phyloP scores from a whole-genome alignment of 192 early-diverging fungal genomes.

The Coemansia umbellata region DNA sequence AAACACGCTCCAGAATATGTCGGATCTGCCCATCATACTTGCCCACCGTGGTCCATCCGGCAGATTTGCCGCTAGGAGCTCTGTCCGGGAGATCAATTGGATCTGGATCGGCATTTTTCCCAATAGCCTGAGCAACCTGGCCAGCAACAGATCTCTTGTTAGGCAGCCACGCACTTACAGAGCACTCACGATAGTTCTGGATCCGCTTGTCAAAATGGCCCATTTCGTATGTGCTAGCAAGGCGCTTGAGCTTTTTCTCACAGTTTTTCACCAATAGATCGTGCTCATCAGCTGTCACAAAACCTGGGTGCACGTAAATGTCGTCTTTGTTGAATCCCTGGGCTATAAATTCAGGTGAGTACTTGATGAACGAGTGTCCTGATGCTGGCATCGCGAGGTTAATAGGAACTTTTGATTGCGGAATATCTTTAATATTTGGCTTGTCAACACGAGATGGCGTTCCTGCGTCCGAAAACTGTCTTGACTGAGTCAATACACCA shows the following conservation, averaged over 20 bases:
- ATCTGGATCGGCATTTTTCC: conserved; percentile 22
- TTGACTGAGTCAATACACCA: not conserved
- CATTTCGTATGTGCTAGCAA: conserved; percentile 58
- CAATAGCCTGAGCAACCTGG: conserved; percentile 24
- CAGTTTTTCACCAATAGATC: conserved; percentile 41
- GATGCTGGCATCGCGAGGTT: conserved; percentile 13
- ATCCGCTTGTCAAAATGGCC: conserved; percentile 80
- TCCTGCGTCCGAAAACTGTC: conserved; percentile 7
- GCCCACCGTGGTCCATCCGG: conserved; percentile 49
- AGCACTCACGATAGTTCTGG: conserved; percentile 65
- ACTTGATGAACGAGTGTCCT: conserved; percentile 14
- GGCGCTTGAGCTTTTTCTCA: conserved; percentile 51
- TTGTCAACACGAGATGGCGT: conserved; percentile 12
- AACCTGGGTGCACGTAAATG: conserved; percentile 40
- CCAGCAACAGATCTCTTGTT: conserved; percentile 20
- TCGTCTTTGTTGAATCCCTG: conserved; percentile 23
- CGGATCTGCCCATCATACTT: conserved; percentile 46
- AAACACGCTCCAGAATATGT: conserved; percentile 58
- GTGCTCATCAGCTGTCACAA: conserved; percentile 39
- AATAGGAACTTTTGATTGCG: conserved; percentile 22
- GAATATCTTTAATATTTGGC: conserved; percentile 19
- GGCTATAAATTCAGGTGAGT: conserved; percentile 18
- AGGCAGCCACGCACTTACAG: conserved; percentile 62
- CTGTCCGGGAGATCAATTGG: conserved; percentile 38
- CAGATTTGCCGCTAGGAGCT: conserved; percentile 8